Base-by-base conservation (phyloP, 257 asterid genomes). In the Gentiana macrophylla region DNA sequence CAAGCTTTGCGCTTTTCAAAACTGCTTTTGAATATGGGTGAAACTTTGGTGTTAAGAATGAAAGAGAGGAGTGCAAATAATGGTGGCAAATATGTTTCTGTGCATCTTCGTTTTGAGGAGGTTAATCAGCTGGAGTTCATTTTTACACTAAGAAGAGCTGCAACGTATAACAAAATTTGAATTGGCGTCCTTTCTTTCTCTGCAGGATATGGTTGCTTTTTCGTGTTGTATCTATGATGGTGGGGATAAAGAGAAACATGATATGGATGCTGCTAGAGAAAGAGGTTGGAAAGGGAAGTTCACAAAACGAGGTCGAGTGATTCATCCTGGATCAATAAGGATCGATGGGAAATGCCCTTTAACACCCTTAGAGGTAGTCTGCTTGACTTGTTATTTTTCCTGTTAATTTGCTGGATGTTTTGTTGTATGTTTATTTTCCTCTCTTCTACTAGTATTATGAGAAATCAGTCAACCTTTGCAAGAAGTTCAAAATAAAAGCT, bases 51-150 rank as follows among this genome's bases (percentile, higher is more conserved):
- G 64, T 73, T 80, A 57, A 84, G 94, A 77, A 92, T 92, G 99
- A 86, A 77, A 77, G 82, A 80, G 56, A 80, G 63, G 38, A 92
- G 97, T 79, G 82, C 78, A 68, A 86, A 73, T 68, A 81, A 79
- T 71, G 78, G 94, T 67, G 99, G 97, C 63, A 92, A 88, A 61
- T 92, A 92, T 55, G 75, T 92, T 41, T 92, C 99, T 36, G 95
- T 92, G 69, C 99, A 92, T 72, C 99, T 92, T 72, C 99, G 99
- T 63, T 92, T 81, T 68, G 99, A 92, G 80, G 99, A 92, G 99
- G 99, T 92, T 63, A 68, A 86, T 79, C 64, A 24, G 12, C 36
- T 6, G 34, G 7, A 60, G 36, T 36, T 49, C 65, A 50, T 15
- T 15, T 3, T 58, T 59, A 1, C 8, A 5, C 64, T 52, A 51